Base-by-base conservation (phyloP, 352 stramenopile genomes). In the Pythium dissimile region DNA sequence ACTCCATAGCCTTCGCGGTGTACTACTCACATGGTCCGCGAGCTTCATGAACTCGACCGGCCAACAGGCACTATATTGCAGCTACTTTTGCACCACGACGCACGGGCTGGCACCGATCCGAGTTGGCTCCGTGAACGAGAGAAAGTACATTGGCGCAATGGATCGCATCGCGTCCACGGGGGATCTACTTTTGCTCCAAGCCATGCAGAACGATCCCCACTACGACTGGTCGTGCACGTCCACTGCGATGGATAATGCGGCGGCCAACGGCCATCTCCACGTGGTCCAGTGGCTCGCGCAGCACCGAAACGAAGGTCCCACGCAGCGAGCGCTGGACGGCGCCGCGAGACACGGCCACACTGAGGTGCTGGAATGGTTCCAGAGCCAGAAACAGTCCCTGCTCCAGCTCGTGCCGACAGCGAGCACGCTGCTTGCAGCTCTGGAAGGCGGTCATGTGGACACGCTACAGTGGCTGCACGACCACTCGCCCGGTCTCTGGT, bases 171-270 rank as follows among this genome's bases (percentile, higher is more conserved):
- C 69, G 13, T 48, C 44, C 10, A 64, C 68, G 20, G 69, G 72
- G 20, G 35, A 75, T 27, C 16, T 73, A 1, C 54, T 34, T 2
- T 23, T 82, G 11, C 64, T 78, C 26, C 46, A 60, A 21, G 64
- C 52, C 44, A 43, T 82, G 34, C 65, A 76, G 24, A n/a, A 61
- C 0, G 70, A 77, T 42, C 16, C 21, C 8, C 10, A 47, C 0
- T 24, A 31, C 43, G 2, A 13, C 1, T 64, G 57, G 57, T 47
- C 48, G 23, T 76, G 67, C 20, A 77, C 73, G 10, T 50, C 63
- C 13, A 37, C 50, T 9, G 73, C 73, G 1, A 80, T 82, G 59
- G 67, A 75, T n/a, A 39, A 56, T 2, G 73, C 73, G 7, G 73
- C 73, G 7, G 44, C 65, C 0, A 69, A 67, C 24, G 65, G 73